Conservation (phyloP, 179 eudicot genomes). For the Heliamphora pulchella region DNA sequence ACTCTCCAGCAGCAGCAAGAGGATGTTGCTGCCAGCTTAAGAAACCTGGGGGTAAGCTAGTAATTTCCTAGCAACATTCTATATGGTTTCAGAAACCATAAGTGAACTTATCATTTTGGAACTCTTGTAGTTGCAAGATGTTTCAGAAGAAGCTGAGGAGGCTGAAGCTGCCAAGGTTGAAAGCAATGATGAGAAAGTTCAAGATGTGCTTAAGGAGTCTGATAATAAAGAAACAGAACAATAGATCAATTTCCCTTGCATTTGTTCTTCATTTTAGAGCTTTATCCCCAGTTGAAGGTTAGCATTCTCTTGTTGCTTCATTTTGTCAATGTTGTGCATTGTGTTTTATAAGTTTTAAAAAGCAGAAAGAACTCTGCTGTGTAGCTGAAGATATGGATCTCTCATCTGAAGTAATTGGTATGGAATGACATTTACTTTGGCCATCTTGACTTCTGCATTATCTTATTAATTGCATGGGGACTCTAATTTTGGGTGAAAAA, state of each 20-base stretch:
- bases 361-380: background rate
- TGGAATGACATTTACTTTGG: background rate
- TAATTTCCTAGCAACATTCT: background rate
- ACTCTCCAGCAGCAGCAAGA: constrained; percentile 93
- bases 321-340: background rate
- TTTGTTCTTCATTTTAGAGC: constrained; percentile 5
- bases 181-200: constrained; percentile 21
- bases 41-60: constrained; percentile 61
- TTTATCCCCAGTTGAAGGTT: background rate
- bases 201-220: constrained; percentile 18
- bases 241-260: background rate
- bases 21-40: constrained; percentile 69
- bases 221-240: constrained; percentile 18
- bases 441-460: background rate
- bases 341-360: background rate
- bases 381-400: constrained; percentile 8
- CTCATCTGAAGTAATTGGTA: background rate
- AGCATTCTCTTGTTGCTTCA: background rate
- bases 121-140: constrained; percentile 51
- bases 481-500: too few species aligned
- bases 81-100: background rate
- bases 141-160: constrained; percentile 27
- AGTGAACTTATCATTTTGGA: constrained; percentile 11
- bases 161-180: constrained; percentile 26
- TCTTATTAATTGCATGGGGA: too few species aligned